A percentile compares a stretch with the other conserved stretches of the same genome.
Evolutionary conservation across 116 monocot species (phyloP).

Genomic region (Papilionanthe hybrid): DNA sequence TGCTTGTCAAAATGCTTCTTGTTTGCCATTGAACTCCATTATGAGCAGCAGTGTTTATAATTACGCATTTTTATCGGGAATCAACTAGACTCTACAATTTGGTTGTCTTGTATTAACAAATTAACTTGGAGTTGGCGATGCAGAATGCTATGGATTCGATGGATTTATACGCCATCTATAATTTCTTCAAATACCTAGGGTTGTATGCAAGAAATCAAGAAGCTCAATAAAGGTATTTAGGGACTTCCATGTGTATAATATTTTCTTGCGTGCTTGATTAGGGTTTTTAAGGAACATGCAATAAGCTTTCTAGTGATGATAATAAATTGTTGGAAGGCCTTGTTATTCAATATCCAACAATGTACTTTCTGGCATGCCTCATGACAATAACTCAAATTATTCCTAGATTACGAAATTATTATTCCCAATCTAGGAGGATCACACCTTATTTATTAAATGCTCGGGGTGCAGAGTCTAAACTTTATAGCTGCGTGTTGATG

Average conservation of each 20-base stretch:
- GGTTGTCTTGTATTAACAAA: neutral
- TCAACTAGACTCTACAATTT: neutral
- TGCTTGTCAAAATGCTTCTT: neutral
- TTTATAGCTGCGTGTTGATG: too few relatives aligned
- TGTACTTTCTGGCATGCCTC: too few relatives aligned
- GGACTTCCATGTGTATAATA: neutral
- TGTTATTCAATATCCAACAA: too few relatives aligned
- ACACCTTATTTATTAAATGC: too few relatives aligned
- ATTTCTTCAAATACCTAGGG: neutral
- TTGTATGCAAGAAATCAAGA: neutral
- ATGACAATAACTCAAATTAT: too few relatives aligned
- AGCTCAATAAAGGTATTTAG: neutral
- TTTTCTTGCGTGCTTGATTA: neutral
- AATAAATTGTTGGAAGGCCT: too few relatives aligned
- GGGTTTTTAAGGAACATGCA: too few relatives aligned
- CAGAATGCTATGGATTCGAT: neutral
- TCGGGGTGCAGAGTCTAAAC: too few relatives aligned
- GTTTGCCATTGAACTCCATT: neutral
- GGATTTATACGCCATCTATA: neutral
- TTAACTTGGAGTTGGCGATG: neutral
- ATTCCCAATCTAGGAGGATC: too few relatives aligned
- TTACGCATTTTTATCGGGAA: neutral
- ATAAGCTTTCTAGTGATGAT: too few relatives aligned
- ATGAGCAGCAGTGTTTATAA: neutral
- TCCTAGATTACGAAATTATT: too few relatives aligned